A percentile compares a stretch with the other conserved stretches of the same genome.
phyloP scores from a whole-genome alignment of 169 alveolate species.

The Plasmodium malariae region DNA sequence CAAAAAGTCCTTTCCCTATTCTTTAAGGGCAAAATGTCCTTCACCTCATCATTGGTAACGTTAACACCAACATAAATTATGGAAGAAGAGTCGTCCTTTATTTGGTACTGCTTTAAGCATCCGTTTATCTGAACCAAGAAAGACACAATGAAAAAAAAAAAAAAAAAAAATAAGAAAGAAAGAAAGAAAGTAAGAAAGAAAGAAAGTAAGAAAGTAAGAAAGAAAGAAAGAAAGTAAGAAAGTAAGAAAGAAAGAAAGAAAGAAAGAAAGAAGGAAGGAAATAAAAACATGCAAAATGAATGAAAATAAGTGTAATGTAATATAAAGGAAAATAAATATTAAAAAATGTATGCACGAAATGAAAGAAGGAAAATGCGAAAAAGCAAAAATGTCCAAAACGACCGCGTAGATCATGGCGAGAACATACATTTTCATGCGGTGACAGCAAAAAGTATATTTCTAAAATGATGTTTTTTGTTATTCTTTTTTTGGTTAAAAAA shows the following conservation, averaged over 20 bases:
- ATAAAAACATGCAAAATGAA: neutral
- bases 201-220: neutral
- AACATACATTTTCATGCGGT: conserved; percentile 57
- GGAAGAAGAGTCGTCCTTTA: conserved; percentile 28
- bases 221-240: neutral
- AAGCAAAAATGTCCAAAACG: too few species aligned
- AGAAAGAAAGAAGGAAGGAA: neutral
- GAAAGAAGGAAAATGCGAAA: too few species aligned
- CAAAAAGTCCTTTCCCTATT: too few species aligned
- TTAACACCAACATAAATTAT: conserved; percentile 67
- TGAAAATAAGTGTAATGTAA: too few species aligned
- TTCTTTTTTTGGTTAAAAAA: conserved; percentile 26
- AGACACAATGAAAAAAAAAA: neutral
- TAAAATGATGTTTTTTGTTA: conserved; percentile 47
- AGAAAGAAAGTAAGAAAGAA: neutral
- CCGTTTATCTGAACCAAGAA: conserved; percentile 29
- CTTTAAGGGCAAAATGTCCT: too few species aligned
- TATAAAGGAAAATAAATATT: too few species aligned
- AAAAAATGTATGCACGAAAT: too few species aligned
- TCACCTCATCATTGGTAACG: conserved; percentile 33
- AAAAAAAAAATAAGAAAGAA: neutral
- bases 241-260: neutral
- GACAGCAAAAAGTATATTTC: conserved; percentile 55
- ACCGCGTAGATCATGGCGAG: neutral
- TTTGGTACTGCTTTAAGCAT: conserved; percentile 51